Evolutionary conservation across 192 early-diverging fungal species (phyloP).

Genomic region (Lobosporangium transversale): DNA sequence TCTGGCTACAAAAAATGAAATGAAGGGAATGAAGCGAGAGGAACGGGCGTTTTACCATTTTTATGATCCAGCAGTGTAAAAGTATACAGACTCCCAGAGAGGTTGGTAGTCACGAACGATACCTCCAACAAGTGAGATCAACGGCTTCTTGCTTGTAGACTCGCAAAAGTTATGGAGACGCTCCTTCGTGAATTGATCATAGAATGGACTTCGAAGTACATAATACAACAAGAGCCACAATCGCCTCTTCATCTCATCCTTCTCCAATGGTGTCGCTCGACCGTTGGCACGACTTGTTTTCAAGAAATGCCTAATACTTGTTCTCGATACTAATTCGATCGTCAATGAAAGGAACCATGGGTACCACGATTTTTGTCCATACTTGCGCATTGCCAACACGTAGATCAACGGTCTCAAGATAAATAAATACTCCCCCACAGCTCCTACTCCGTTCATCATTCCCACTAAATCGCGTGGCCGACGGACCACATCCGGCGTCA

Average conservation of each 20-base stretch:
- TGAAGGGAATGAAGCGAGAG: no score
- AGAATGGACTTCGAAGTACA: no score
- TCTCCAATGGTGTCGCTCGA: conserved; percentile 75
- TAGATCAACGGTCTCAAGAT: conserved; percentile 89
- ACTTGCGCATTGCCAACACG: conserved; percentile 79
- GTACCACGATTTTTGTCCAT: conserved; percentile 78
- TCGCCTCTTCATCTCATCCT: conserved; percentile 79
- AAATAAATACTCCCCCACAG: conserved; percentile 80
- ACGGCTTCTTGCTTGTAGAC: conserved; percentile 74
- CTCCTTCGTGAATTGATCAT: conserved; percentile 45
- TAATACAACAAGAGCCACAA: conserved; percentile 63
- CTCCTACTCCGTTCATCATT: conserved; percentile 58
- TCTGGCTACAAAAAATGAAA: no score
- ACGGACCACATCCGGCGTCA: conserved; percentile 70
- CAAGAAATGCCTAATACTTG: conserved; percentile 53
- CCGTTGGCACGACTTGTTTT: conserved; percentile 25
- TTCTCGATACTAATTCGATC: conserved; percentile 70
- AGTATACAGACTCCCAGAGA: conserved; percentile 90
- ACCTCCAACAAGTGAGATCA: conserved; percentile 81
- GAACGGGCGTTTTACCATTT: no score
- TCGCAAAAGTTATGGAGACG: conserved; percentile 72
- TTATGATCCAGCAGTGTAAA: no score
- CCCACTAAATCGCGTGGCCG: conserved; percentile 78
- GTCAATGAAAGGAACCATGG: conserved; percentile 87
- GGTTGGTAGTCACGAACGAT: conserved; percentile 90